Conservation (phyloP, 768 basidiomycete species). For the Kwoniella shandongensis region DNA sequence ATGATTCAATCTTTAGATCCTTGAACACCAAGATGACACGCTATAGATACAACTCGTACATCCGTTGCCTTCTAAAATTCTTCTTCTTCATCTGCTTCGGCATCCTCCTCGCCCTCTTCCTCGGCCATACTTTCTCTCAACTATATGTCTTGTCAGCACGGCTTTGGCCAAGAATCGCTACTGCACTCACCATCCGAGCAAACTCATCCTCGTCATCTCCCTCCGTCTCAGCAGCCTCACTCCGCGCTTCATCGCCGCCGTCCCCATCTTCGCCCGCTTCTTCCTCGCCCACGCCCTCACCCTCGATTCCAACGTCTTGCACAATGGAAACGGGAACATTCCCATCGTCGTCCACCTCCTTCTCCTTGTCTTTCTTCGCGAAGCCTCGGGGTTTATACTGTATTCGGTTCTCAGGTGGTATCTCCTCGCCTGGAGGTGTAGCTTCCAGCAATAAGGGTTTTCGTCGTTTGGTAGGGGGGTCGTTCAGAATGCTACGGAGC, state of each 20-base stretch:
- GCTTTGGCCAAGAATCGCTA: not conserved
- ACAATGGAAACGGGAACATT: constrained; percentile 4
- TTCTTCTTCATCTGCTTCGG: not conserved
- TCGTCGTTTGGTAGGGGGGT: constrained; percentile 26
- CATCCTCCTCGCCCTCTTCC: constrained; percentile 5
- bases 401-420: constrained; percentile 30
- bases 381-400: constrained; percentile 1
- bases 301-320: too few relatives aligned
- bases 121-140: constrained; percentile 30
- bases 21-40: too few relatives aligned
- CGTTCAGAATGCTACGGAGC: not conserved
- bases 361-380: constrained; percentile 61
- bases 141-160: too few relatives aligned
- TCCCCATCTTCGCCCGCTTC: not conserved
- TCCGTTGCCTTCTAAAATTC: not conserved
- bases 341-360: constrained; percentile 29
- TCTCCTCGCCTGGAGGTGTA: constrained; percentile 13
- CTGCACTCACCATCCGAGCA: constrained; percentile 25
- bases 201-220: constrained; percentile 27
- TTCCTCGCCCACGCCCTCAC: not conserved
- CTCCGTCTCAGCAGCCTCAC: constrained; percentile 22
- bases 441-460: constrained; percentile 34
- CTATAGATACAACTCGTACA: too few relatives aligned
- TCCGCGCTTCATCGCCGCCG: constrained; percentile 11
- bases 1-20: too few relatives aligned